These are phyloP conservation scores for Pseudogymnoascus destructans DNA, from an alignment of 2,329 filamentous ascomycete genomes.

Conservation along the genomic window DNA sequence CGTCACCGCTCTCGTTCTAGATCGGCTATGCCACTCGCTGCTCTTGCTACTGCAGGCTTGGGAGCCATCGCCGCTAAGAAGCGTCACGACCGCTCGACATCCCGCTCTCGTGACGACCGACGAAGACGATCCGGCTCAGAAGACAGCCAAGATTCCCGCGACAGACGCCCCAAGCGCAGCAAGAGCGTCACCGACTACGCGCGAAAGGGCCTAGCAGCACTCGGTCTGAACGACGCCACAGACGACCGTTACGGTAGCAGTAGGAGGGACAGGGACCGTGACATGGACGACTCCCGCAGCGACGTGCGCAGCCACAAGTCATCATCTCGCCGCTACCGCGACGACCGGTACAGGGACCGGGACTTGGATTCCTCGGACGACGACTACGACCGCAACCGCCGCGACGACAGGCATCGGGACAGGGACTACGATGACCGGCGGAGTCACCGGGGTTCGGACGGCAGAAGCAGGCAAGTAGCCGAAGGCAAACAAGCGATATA, in stretches of 20 bases:
- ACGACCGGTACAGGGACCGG: background rate
- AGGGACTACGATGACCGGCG: slow-evolving; percentile 14
- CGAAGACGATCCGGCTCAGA: slow-evolving; percentile 14
- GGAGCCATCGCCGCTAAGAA: slow-evolving; percentile 51
- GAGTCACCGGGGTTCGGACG: slow-evolving; percentile 10
- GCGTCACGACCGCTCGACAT: slow-evolving; percentile 38
- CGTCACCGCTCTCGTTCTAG: slow-evolving; percentile 54
- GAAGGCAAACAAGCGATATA: slow-evolving; percentile 21
- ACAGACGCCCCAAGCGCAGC: slow-evolving; percentile 34
- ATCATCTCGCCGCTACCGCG: slow-evolving; percentile 13
- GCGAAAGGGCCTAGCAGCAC: slow-evolving; percentile 46
- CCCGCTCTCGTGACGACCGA: slow-evolving; percentile 22
- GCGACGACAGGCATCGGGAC: slow-evolving; percentile 11
- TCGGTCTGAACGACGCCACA: slow-evolving; percentile 42
- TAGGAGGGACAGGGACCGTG: slow-evolving; percentile 15
- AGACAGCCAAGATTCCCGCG: slow-evolving; percentile 22
- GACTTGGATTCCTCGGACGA: slow-evolving; percentile 12
- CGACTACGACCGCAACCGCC: slow-evolving; percentile 7
- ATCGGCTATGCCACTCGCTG: slow-evolving; percentile 40
- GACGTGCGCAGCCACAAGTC: slow-evolving; percentile 11
- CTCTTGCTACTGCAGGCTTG: slow-evolving; percentile 48
- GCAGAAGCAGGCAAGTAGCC: slow-evolving; percentile 20
- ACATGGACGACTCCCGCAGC: slow-evolving; percentile 19
- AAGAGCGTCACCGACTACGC: slow-evolving; percentile 52
- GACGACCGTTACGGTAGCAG: slow-evolving; percentile 17